Evolutionary conservation across 805 yeast genomes (phyloP), one percentile per base, ranked within the genome.

Genomic region (Sugiyamaella floridensis): DNA sequence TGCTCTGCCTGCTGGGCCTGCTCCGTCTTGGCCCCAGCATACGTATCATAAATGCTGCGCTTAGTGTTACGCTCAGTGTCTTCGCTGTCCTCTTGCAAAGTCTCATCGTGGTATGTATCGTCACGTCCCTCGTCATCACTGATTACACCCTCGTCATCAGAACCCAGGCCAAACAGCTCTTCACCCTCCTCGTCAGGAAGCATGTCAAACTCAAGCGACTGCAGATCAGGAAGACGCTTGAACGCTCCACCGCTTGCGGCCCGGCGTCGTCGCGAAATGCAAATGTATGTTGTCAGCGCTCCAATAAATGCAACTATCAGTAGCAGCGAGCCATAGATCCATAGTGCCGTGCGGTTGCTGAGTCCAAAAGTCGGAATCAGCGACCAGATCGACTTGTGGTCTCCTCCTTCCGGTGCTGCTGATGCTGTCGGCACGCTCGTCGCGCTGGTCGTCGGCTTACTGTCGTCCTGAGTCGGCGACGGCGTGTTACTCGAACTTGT

Each of bases 291-390:
- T 7, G 61, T 65, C 12, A 67, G 41, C 6, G 65, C 56, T 18
- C 55, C 53, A 71, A 64, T 28, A 76, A 74, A 40, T 73, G 72
- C 51, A 74, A 67, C 53, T 71, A 78, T 68, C 73, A 75, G 60
- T 72, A 77, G 58, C 71, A 79, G 51, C 2, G 69, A 60, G 11
- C 71, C 71, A 47, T 64, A 64, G n/a, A 66, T 41, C 70, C 70
- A 67, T 9, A 57, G 54, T 11, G 63, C 51, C 12, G 65, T 65
- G 16, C 59, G 59, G 9, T 55, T 42, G 11, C 64, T 58, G 45
- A 64, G 49, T 2, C 70, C 70, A 55, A 66, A 64, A 5, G 68
- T 58, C 10, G 69, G 69, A 19, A 67, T 49, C 41, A 55, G 43
- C 32, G 59, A 55, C 53, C 60, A 56, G n/a, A 49, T 34, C 11